A percentile compares a stretch with the other conserved stretches of the same genome.
Conservation (phyloP, 208 protist species). For the Acanthamoeba quina region DNA sequence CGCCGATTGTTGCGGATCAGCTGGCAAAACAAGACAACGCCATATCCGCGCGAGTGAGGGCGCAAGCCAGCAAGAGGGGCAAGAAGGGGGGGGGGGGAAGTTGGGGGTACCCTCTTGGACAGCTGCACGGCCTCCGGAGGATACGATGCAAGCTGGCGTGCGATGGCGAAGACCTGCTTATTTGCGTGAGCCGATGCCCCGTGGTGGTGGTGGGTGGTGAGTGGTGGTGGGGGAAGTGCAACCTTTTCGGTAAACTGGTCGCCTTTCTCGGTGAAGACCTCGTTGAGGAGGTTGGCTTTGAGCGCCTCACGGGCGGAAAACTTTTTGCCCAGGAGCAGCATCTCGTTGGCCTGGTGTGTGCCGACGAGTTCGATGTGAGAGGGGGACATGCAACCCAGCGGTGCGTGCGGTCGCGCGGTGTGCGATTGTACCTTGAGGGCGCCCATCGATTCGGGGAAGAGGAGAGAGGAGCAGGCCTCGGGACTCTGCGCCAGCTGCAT, state of each 20-base stretch:
- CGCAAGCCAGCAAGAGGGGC: too few relatives aligned
- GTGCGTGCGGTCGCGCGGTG: not conserved
- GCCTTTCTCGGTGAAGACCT: slow-evolving; percentile 31
- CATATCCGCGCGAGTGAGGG: not conserved
- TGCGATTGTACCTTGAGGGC: not conserved
- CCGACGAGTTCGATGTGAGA: too few relatives aligned
- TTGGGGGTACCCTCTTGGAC: slow-evolving; percentile 65
- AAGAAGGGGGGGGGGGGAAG: too few relatives aligned
- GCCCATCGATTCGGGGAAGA: slow-evolving; percentile 69
- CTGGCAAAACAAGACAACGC: not conserved
- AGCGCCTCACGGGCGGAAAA: slow-evolving; percentile 56
- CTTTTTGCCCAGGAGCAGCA: slow-evolving; percentile 68
- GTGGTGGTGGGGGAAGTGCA: not conserved
- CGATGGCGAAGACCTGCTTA: slow-evolving; percentile 43
- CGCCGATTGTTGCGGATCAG: slow-evolving; percentile 30
- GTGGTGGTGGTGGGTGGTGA: not conserved
- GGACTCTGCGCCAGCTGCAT: slow-evolving; percentile 72
- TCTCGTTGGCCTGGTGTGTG: slow-evolving; percentile 47
- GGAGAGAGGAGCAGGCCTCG: slow-evolving; percentile 70
- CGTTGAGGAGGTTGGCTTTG: slow-evolving; percentile 58
- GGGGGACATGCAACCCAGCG: not conserved
- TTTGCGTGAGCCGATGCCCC: not conserved
- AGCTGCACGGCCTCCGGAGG: slow-evolving; percentile 54
- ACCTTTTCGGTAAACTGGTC: slow-evolving; percentile 12
- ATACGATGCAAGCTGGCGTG: slow-evolving; percentile 14